Evolutionary conservation across 2,329 filamentous ascomycete species (phyloP).

Genomic region (Calonectria honghensis): DNA sequence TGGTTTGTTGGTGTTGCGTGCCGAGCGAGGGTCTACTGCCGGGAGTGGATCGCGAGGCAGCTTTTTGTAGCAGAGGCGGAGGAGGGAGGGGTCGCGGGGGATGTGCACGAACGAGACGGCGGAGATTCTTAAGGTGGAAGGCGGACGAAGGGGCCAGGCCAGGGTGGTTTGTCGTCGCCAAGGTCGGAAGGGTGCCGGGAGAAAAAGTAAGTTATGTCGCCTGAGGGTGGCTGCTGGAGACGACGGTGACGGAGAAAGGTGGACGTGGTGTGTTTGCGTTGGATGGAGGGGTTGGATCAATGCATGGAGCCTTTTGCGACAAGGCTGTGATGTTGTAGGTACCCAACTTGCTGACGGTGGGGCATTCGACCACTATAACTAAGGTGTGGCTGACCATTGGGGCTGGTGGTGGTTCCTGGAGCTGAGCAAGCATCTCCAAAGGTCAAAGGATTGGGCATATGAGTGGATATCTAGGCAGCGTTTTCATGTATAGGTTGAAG

Average conservation of each 20-base stretch:
- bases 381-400: constrained; percentile 35
- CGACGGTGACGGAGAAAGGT: constrained; percentile 16
- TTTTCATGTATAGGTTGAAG: neutral
- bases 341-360: constrained; percentile 45
- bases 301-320: constrained; percentile 50
- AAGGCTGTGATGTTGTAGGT: constrained; percentile 53
- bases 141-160: constrained; percentile 10
- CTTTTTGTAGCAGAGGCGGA: constrained; percentile 31
- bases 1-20: constrained; percentile 14
- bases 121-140: neutral
- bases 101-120: constrained; percentile 40
- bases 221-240: constrained; percentile 26
- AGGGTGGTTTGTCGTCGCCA: constrained; percentile 15
- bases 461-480: neutral
- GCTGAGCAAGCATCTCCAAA: neutral
- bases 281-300: constrained; percentile 54
- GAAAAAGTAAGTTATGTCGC: constrained; percentile 25
- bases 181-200: neutral
- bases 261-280: constrained; percentile 34
- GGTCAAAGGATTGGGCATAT: neutral
- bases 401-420: constrained; percentile 28
- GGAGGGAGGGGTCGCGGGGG: constrained; percentile 17
- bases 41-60: constrained; percentile 36
- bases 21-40: constrained; percentile 28
- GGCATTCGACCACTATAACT: constrained; percentile 38